Evolutionary conservation across 1,284 basidiomycete species (phyloP).

Genomic region (Puccinia horiana): DNA sequence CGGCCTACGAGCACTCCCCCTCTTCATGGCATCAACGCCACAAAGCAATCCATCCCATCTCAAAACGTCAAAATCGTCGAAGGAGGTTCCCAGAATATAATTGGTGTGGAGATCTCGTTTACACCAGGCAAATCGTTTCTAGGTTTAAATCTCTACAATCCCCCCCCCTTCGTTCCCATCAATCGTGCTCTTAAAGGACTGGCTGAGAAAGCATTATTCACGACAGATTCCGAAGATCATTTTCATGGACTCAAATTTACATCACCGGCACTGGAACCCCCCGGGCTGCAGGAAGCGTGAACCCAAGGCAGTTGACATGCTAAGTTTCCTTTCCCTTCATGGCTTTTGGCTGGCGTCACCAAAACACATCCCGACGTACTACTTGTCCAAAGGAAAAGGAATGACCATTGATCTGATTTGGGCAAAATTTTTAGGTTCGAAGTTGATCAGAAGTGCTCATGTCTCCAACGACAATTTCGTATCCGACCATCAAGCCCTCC

Average conservation of each 20-base stretch:
- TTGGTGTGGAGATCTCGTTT: not conserved
- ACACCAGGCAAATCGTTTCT: not conserved
- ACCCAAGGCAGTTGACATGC: not conserved
- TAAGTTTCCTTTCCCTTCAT: not conserved
- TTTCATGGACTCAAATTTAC: conserved; percentile 10
- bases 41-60: not conserved
- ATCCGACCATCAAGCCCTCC: not conserved
- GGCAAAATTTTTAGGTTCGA: not conserved
- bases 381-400: not conserved
- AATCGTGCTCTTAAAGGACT: not conserved
- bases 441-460: not conserved
- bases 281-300: not conserved
- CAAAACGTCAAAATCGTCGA: not conserved
- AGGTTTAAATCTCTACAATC: not conserved
- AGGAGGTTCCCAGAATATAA: not conserved
- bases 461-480: not conserved
- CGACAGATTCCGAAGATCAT: not conserved
- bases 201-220: not conserved
- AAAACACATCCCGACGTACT: not conserved
- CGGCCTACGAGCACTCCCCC: not conserved
- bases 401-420: conserved; percentile 2
- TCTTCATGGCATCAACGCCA: not conserved
- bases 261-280: conserved; percentile 14
- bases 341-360: not conserved
- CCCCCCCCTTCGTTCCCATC: not conserved